A percentile compares a stretch with the other conserved stretches of the same genome.
phyloP scores from a whole-genome alignment of 495 filamentous ascomycete species.

The Jackrogersella minutella region DNA sequence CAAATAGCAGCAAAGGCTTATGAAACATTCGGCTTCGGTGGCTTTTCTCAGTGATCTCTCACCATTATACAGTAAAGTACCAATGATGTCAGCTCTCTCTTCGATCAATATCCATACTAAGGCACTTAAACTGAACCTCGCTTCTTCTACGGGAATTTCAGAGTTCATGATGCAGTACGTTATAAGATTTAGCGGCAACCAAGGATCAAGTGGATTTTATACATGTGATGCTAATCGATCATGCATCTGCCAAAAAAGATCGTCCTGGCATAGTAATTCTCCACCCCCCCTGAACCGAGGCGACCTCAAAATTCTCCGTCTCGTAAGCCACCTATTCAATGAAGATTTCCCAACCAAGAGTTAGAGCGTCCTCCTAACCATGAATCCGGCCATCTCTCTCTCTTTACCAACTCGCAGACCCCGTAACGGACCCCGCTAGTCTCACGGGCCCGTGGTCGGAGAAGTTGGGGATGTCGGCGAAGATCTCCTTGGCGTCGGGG shows the following conservation, averaged over 20 bases:
- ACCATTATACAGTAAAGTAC: too few relatives aligned
- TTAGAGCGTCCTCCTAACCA: neutral
- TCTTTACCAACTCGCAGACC: neutral
- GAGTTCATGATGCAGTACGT: too few relatives aligned
- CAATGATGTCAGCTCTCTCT: too few relatives aligned
- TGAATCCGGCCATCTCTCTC: too few relatives aligned
- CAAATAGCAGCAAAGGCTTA: too few relatives aligned
- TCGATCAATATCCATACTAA: too few relatives aligned
- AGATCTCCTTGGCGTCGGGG: constrained; percentile 15
- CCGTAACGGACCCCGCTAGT: neutral
- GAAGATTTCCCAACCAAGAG: neutral
- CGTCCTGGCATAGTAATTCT: neutral
- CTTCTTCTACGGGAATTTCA: too few relatives aligned
- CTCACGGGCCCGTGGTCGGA: neutral
- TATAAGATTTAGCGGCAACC: too few relatives aligned
- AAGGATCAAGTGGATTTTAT: too few relatives aligned
- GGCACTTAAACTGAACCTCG: too few relatives aligned
- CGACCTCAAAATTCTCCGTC: neutral
- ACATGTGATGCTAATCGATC: neutral
- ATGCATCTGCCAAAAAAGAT: neutral
- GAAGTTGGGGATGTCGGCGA: constrained; percentile 40
- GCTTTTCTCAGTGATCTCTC: too few relatives aligned
- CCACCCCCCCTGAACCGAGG: neutral
- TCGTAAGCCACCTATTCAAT: neutral
- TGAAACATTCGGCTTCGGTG: too few relatives aligned